Conservation (phyloP, 2,329 filamentous ascomycete species). For the Ascochyta viciae-villosae region DNA sequence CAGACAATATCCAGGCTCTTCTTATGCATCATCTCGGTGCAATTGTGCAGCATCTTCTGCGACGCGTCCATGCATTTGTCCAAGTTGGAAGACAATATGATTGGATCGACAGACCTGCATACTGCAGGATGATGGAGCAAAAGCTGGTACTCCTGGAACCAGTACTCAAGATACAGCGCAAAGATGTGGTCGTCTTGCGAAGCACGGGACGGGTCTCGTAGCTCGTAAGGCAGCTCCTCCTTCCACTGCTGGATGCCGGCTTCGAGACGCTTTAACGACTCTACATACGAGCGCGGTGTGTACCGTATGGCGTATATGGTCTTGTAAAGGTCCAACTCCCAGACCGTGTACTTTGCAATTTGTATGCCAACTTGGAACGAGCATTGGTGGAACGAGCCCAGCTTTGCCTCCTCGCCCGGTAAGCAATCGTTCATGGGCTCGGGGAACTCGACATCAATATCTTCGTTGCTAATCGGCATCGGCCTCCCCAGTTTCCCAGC, state of each 20-base stretch:
- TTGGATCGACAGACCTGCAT: slow-evolving; percentile 60
- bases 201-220: slow-evolving; percentile 58
- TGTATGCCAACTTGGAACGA: slow-evolving; percentile 71
- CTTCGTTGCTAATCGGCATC: slow-evolving; percentile 74
- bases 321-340: slow-evolving; percentile 76
- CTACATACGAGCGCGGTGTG: slow-evolving; percentile 68
- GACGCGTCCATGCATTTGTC: slow-evolving; percentile 70
- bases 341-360: slow-evolving; percentile 68
- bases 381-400: slow-evolving; percentile 62
- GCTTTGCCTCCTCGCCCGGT: slow-evolving; percentile 62
- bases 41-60: slow-evolving; percentile 67
- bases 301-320: slow-evolving; percentile 76
- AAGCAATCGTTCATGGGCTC: slow-evolving; percentile 74
- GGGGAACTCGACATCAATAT: slow-evolving; percentile 81
- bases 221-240: slow-evolving; percentile 67
- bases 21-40: slow-evolving; percentile 65
- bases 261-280: slow-evolving; percentile 70
- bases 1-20: slow-evolving; percentile 80
- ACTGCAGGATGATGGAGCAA: slow-evolving; percentile 62
- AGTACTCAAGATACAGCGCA: slow-evolving; percentile 58
- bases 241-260: slow-evolving; percentile 68
- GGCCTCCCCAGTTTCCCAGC: slow-evolving; percentile 79
- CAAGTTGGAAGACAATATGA: slow-evolving; percentile 64
- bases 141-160: slow-evolving; percentile 58
- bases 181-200: slow-evolving; percentile 58